Base-by-base conservation (phyloP, 139 green algal genomes). In the Picochlorum sp. region DNA sequence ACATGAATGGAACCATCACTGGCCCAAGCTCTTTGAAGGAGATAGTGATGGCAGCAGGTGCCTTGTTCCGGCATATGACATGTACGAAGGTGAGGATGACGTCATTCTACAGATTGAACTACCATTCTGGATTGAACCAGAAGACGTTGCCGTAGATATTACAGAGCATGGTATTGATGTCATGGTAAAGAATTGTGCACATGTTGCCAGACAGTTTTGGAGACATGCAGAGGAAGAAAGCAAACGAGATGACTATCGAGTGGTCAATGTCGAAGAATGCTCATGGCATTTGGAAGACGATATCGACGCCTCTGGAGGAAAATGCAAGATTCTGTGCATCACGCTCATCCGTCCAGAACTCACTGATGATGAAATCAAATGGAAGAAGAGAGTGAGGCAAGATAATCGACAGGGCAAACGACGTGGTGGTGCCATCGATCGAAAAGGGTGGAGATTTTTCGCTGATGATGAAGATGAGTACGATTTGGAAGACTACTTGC, bases 401-500 rank as follows among this genome's bases (percentile, higher is more conserved):
- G 75, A 86, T 75, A 83, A 88, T 51, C 62, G 56, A 20, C 45
- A 62, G 4, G 52, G 65, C 21, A 55, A 68, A 44, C 57, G 75
- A 3, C 55, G 59, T 20, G 68, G 24, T 28, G 24, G 67, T 10
- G 61, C 66, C 18, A 31, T 67, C 50, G 11, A 58, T 8, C 4
- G 67, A 11, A 77, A 74, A 23, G 84, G 85, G 21, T 77, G 57
- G 10, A 60, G 83, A 20, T 87, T 88, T 52, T 92, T 92, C 62
- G 57, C 62, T 4, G 85, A 92, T n/a, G 83, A 92, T 45, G 76
- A 89, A 37, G 85, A 92, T 52, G 34, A 77, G 11, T 88, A 75
- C 57, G 62, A 45, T 16, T 70, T 92, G 26, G 77, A 87, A 45
- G 66, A 77, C 37, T 57, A 82, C 1, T 65, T 92, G 56, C 73